Conservation (phyloP, 176 grass and related monocot genomes). For the Lolium rigidum region DNA sequence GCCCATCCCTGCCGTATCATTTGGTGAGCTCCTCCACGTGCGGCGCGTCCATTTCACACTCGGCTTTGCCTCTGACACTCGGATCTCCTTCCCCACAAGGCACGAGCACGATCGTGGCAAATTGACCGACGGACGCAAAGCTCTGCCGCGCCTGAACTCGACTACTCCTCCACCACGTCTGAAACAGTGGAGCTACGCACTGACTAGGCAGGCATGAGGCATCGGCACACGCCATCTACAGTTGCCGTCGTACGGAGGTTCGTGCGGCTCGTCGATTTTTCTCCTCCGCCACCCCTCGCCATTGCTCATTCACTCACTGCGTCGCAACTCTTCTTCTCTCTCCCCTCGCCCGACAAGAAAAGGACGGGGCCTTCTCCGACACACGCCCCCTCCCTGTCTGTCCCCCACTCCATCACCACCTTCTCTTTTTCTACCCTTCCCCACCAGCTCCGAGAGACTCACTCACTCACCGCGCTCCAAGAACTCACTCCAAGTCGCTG, state of each 20-base stretch:
- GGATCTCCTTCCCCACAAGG: conserved; percentile 19
- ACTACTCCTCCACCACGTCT: conserved; percentile 5
- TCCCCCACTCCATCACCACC: conserved; percentile 9
- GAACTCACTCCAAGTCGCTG: neutral
- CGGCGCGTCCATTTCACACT: neutral
- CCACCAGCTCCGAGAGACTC: neutral
- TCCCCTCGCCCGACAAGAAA: conserved; percentile 20
- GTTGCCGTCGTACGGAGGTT: neutral
- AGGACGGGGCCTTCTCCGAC: conserved; percentile 38
- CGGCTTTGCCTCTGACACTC: neutral
- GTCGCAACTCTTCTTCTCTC: neutral
- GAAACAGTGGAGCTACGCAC: neutral
- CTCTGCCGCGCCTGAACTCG: neutral
- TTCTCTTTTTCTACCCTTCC: conserved; percentile 12
- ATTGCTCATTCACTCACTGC: neutral
- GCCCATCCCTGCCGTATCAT: too few species aligned
- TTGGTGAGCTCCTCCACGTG: neutral
- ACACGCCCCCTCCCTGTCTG: conserved; percentile 17
- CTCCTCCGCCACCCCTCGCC: neutral
- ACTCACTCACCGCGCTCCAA: neutral
- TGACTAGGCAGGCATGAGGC: neutral
- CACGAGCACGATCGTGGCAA: neutral
- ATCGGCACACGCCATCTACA: neutral
- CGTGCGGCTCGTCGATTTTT: neutral
- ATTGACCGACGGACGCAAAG: neutral